phyloP scores from a whole-genome alignment of 2,329 filamentous ascomycete species.

The Scedosporium apiospermum region DNA sequence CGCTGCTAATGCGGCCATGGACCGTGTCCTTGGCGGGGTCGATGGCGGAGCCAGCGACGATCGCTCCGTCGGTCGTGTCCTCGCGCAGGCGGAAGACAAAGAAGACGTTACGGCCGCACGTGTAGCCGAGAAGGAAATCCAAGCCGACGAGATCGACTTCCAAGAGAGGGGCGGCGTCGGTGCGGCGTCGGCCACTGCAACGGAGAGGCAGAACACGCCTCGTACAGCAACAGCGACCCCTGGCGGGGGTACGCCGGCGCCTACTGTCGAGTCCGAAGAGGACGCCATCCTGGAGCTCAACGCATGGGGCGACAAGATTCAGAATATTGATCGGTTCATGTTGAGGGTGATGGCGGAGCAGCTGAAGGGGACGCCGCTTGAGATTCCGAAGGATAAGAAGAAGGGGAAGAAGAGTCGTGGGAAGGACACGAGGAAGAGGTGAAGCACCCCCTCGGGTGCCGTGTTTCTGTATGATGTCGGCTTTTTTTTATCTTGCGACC shows the following conservation, averaged over 20 bases:
- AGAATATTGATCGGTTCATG: constrained; percentile 68
- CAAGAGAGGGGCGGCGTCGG: constrained; percentile 45
- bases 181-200: constrained; percentile 38
- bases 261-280: constrained; percentile 15
- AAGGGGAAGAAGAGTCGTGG: constrained; percentile 49
- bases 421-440: constrained; percentile 46
- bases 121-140: constrained; percentile 79
- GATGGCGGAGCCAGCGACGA: constrained; percentile 19
- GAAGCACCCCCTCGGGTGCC: background rate
- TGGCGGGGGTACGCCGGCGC: constrained; percentile 7
- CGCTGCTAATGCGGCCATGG: constrained; percentile 68
- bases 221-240: constrained; percentile 23
- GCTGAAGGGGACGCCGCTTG: constrained; percentile 49
- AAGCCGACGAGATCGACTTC: constrained; percentile 79
- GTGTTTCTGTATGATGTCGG: too few relatives aligned
- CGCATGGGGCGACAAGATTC: constrained; percentile 47
- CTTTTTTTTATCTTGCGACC: too few relatives aligned
- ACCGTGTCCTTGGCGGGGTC: constrained; percentile 62
- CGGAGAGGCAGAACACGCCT: constrained; percentile 41
- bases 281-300: constrained; percentile 40
- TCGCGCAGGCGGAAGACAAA: constrained; percentile 84
- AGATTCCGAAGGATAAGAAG: constrained; percentile 54
- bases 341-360: constrained; percentile 56
- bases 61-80: constrained; percentile 55
- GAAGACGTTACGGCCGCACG: constrained; percentile 87